These are phyloP conservation scores for Fusarium sp. DNA, from an alignment of 2,329 filamentous ascomycete genomes.

Conservation along the genomic window DNA sequence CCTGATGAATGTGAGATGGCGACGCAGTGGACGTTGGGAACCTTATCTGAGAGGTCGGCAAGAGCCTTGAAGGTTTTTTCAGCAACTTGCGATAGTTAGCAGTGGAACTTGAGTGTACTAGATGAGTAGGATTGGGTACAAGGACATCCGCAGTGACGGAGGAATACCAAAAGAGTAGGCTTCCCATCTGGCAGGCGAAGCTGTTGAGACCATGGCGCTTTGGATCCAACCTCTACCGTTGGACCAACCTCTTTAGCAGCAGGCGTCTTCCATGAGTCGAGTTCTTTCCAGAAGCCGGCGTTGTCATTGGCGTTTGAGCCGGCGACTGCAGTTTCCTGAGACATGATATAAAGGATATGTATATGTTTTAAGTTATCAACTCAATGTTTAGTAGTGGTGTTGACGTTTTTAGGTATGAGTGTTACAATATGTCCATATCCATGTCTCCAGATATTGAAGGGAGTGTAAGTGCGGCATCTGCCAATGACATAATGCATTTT, in stretches of 20 bases:
- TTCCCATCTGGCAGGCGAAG: slow-evolving; percentile 66
- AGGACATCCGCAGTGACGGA: slow-evolving; percentile 80
- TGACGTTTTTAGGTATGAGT: too few relatives aligned
- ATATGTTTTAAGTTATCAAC: background rate
- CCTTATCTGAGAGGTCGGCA: slow-evolving; percentile 62
- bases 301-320: slow-evolving; percentile 6
- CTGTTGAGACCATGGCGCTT: slow-evolving; percentile 66
- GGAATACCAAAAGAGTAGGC: slow-evolving; percentile 73
- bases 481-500: slow-evolving; percentile 39
- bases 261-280: slow-evolving; percentile 58
- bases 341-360: slow-evolving; percentile 19
- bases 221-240: slow-evolving; percentile 64
- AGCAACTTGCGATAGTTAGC: slow-evolving; percentile 63
- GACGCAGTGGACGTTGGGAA: slow-evolving; percentile 67
- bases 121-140: slow-evolving; percentile 60
- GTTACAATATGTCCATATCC: background rate
- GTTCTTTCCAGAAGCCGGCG: slow-evolving; percentile 53
- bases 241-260: slow-evolving; percentile 58
- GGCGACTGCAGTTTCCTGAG: slow-evolving; percentile 19
- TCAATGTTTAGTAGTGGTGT: too few relatives aligned
- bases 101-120: background rate
- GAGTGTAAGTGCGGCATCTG: slow-evolving; percentile 17
- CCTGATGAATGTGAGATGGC: slow-evolving; percentile 72
- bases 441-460: slow-evolving; percentile 27
- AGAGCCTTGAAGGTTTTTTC: slow-evolving; percentile 74